phyloP scores from a whole-genome alignment of 306 rosid species.

The Prunus davidiana region DNA sequence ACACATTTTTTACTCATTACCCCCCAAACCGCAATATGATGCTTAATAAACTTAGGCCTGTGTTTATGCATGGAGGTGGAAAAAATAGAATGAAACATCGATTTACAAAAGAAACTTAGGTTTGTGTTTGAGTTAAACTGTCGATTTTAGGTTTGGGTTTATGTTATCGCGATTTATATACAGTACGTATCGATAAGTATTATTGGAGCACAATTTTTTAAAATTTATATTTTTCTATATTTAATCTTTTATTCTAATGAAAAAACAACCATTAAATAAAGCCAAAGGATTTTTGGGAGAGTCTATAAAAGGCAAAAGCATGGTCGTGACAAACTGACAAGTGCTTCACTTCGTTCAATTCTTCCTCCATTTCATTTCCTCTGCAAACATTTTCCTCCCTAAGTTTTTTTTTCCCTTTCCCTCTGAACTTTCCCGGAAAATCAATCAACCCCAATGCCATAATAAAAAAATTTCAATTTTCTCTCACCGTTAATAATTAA shows the following conservation, averaged over 20 bases:
- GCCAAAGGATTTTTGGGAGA: neutral
- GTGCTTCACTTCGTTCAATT: neutral
- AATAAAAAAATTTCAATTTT: neutral
- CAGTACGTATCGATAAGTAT: neutral
- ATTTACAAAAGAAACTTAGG: too few species aligned
- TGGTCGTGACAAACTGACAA: neutral
- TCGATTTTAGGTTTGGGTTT: too few species aligned
- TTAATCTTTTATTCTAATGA: neutral
- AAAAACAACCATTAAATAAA: neutral
- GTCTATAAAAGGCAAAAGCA: constrained; percentile 28
- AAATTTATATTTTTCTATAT: too few species aligned
- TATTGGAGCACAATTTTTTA: neutral
- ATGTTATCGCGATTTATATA: too few species aligned
- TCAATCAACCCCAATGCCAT: neutral
- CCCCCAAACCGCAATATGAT: too few species aligned
- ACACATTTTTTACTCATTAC: too few species aligned
- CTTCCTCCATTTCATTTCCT: neutral
- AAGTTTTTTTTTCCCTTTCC: neutral
- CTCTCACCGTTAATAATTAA: neutral
- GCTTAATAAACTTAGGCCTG: too few species aligned
- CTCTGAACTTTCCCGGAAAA: neutral
- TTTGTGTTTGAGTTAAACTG: too few species aligned
- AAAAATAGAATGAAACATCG: too few species aligned
- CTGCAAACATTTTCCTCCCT: neutral
- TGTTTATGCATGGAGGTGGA: too few species aligned